Evolutionary conservation across 2,329 filamentous ascomycete species (phyloP).

Genomic region (Microdochium trichocladiopsis): DNA sequence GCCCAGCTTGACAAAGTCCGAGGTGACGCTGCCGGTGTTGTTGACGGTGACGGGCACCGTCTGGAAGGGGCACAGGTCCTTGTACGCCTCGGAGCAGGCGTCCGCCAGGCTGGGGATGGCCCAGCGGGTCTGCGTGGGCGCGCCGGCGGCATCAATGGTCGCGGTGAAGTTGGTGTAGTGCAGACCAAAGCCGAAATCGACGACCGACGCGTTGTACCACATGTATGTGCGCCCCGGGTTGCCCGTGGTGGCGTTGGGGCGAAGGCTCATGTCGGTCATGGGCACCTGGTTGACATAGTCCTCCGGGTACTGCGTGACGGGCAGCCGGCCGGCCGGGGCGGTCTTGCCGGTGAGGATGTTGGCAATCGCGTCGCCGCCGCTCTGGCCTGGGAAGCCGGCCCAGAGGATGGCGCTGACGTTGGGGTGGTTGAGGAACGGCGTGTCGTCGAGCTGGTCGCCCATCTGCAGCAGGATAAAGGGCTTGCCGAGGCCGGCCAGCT

Average conservation of each 20-base stretch:
- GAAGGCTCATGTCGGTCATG: constrained; percentile 41
- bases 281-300: constrained; percentile 33
- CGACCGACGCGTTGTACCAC: constrained; percentile 37
- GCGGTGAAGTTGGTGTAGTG: constrained; percentile 38
- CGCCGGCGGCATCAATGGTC: constrained; percentile 2
- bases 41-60: constrained; percentile 26
- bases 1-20: constrained; percentile 35
- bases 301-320: constrained; percentile 40
- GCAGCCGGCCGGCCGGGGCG: constrained; percentile 37
- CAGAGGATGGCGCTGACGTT: constrained; percentile 39
- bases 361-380: constrained; percentile 39
- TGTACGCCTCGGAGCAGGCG: constrained; percentile 18
- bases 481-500: constrained; percentile 29
- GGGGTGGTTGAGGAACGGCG: constrained; percentile 31
- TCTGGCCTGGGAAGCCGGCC: constrained; percentile 44
- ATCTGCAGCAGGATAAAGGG: constrained; percentile 44
- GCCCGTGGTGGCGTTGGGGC: constrained; percentile 25
- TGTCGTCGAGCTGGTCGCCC: constrained; percentile 38
- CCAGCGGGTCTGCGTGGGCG: constrained; percentile 1
- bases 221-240: constrained; percentile 40
- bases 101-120: constrained; percentile 25
- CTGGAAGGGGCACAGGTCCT: constrained; percentile 29
- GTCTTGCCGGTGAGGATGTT: constrained; percentile 37
- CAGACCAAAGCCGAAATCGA: constrained; percentile 36
- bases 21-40: constrained; percentile 30